Percentiles rank a stretch among this genome's conserved stretches.
Conservation (phyloP, 176 grass and related monocot genomes). For the Carex myosuroides region DNA sequence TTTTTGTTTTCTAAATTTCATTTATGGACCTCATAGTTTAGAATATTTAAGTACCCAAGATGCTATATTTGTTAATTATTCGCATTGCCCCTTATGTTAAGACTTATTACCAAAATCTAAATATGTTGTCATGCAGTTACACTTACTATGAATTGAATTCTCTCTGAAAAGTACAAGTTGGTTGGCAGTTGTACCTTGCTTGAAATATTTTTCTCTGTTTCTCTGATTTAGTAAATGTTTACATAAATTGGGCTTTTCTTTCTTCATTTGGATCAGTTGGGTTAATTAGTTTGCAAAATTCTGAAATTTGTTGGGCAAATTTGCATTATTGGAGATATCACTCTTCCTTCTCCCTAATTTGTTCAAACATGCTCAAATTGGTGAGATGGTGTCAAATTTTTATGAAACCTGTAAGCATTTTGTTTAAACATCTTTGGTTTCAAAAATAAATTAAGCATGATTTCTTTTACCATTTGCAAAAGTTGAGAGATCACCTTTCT, state of each 20-base stretch:
- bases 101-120: not conserved
- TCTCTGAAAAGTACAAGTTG: not conserved
- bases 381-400: too few species aligned
- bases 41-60: too few species aligned
- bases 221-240: not conserved
- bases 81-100: not conserved
- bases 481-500: not conserved
- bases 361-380: not conserved
- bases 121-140: not conserved
- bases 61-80: too few species aligned
- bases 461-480: not conserved
- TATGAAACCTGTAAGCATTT: too few species aligned
- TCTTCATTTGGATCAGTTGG: not conserved
- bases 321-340: not conserved
- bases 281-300: not conserved
- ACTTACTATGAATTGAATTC: not conserved
- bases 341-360: too few species aligned
- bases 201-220: not conserved
- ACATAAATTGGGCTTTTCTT: not conserved
- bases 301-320: not conserved
- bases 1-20: too few species aligned
- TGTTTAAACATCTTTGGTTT: too few species aligned
- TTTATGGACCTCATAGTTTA: too few species aligned
- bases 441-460: too few species aligned
- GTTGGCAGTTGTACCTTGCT: not conserved